Evolutionary conservation across 2,329 filamentous ascomycete species (phyloP), one percentile per base, ranked within the genome.

Genomic region (Ceratocystis huliohia): DNA sequence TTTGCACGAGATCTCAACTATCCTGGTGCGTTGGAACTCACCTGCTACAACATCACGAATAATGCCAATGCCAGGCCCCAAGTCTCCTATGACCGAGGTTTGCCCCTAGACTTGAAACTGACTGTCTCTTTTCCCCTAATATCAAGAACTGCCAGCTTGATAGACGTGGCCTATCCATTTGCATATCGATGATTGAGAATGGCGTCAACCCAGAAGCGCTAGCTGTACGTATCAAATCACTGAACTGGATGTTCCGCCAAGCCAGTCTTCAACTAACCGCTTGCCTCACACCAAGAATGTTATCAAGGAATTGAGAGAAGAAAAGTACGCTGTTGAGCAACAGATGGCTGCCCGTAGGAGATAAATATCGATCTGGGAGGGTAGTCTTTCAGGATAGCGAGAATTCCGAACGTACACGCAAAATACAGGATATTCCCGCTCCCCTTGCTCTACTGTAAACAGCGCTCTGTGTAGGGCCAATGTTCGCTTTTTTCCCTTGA

Each of bases 171-270:
- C 81, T 99, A 20, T 96, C 92, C 2, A 89, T 96, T 69, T 99
- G 94, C 76, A 93, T 97, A 68, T 96, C 91, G 65, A 83, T 99
- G 75, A 95, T 99, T 71, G 94, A 99, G 77, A 96, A 96, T 73
- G 94, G 94, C 15, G 91, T 97, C 37, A 96, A 96, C 73, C 94
- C 94, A 0, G 93, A 97, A 75, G 94, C 93, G 0, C 80, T 99
- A 41, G 92, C 93, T 28, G 94, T 97, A 82, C 73, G 90, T 70
- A 65, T 64, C 20, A 46, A 44, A 4, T 37, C 62, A 28, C 20
- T 4, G 15, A 33, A 10, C 63, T 41, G 10, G 20, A 20, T 20
- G 30, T 41, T 17, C n/a, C 22, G 13, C 28, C 3, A 33, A n/a
- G 45, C 28, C 8, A 22, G 57, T 46, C 46, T 20, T 59, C 15